Evolutionary conservation across 768 basidiomycete species (phyloP).

Genomic region (Multifurca ochricompacta): DNA sequence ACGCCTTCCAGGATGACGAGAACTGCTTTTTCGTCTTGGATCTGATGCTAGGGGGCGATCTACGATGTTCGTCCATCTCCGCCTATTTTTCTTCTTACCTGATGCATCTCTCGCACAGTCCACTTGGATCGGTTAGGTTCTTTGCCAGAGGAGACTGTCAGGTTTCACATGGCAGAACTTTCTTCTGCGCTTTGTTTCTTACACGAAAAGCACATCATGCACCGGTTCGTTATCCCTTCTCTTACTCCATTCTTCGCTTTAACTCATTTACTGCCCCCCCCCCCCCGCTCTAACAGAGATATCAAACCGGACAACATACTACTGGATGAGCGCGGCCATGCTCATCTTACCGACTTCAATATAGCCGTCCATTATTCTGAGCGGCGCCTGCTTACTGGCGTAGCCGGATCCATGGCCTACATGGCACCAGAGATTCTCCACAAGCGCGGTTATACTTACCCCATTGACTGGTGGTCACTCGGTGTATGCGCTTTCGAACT

Average conservation of each 20-base stretch:
- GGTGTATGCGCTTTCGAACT: constrained; percentile 92
- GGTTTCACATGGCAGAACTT: constrained; percentile 86
- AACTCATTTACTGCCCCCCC: not conserved
- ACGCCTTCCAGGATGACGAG: constrained; percentile 97
- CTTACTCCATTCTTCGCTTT: constrained; percentile 29
- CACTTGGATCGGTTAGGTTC: constrained; percentile 78
- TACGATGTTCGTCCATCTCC: constrained; percentile 63
- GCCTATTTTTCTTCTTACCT: not conserved
- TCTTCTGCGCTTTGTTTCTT: constrained; percentile 83
- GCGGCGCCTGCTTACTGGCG: constrained; percentile 73
- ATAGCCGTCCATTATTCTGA: constrained; percentile 97
- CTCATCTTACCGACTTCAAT: constrained; percentile 96
- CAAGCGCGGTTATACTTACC: constrained; percentile 90
- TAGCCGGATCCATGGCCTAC: constrained; percentile 98
- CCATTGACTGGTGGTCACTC: constrained; percentile 96
- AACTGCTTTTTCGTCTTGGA: constrained; percentile 98
- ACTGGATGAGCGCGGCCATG: constrained; percentile 90
- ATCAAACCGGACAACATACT: constrained; percentile 98
- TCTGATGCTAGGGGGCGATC: constrained; percentile 93
- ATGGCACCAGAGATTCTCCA: constrained; percentile 93
- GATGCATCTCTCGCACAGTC: constrained; percentile 39
- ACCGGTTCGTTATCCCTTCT: constrained; percentile 56
- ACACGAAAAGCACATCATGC: constrained; percentile 91
- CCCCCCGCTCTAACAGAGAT: constrained; percentile 45
- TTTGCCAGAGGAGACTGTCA: constrained; percentile 69